Evolutionary conservation across 2,329 filamentous ascomycete species (phyloP), one percentile per base, ranked within the genome.

Genomic region (Arthrobotrys pseudoclavata): DNA sequence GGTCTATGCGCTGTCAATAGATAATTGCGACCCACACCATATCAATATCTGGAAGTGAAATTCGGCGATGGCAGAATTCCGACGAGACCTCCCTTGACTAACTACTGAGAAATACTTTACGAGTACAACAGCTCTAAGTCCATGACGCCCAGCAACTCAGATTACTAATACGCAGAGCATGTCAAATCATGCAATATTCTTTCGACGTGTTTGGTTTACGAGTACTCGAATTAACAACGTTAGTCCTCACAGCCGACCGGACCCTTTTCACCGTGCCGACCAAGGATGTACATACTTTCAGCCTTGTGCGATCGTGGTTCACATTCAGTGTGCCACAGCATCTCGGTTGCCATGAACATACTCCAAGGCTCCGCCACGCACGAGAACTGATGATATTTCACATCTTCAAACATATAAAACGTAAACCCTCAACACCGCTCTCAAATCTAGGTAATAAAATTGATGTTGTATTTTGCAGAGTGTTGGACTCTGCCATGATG

Each of bases 391-490:
- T 9, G n/a, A 10, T 45, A 18, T 45, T 12, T 18, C 42, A 45
- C 4, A 20, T 3, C 42, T 45, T 7, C 42, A 7, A 45, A n/a
- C n/a, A 45, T 18, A 1, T 1, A 9, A 15, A 40, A 13, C 15
- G 13, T 45, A 18, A 2, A 45, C 15, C 15, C 18, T 45, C 42
- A 45, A 6, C 42, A 45, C 6, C n/a, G 10, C 42, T n/a, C 42
- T 31, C 50, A 18, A 42, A 26, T 24, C n/a, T n/a, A 42, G 9
- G 10, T 15, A 18, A 18, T 3, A 42, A 18, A 26, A 24, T 2
- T 12, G 18, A 60, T 42, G 55, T 60, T 60, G 55, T 42, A 60
- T 60, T 60, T 60, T 60, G 7, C 53, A n/a, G 22, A 40, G 53
- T 37, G 53, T 57, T 57, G 53, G 40, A 57, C 3, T 40, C 15